Conservation (phyloP, 352 stramenopile species). For the Halophytophthora batemanensis region DNA sequence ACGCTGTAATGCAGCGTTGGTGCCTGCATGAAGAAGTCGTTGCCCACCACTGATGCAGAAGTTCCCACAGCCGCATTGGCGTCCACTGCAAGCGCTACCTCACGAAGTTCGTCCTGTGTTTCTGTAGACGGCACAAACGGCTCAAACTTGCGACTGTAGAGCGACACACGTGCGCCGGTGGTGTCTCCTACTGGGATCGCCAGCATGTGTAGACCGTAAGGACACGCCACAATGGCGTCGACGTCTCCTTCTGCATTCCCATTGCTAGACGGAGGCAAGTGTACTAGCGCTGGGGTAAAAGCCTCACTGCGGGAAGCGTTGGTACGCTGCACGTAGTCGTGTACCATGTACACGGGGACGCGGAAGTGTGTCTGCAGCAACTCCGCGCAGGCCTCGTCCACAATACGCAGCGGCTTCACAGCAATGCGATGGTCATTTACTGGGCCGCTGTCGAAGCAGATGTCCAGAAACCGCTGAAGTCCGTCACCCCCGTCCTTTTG, state of each 20-base stretch:
- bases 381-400: conserved; percentile 26
- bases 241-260: background rate
- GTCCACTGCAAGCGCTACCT: conserved; percentile 26
- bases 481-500: conserved; percentile 1
- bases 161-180: conserved; percentile 10
- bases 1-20: conserved; percentile 12
- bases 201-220: conserved; percentile 62
- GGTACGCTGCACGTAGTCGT: conserved; percentile 72
- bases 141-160: conserved; percentile 32
- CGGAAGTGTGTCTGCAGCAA: conserved; percentile 39
- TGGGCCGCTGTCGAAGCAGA: conserved; percentile 20
- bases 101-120: conserved; percentile 8
- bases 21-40: conserved; percentile 15
- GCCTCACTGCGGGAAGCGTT: conserved; percentile 27
- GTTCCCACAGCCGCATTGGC: conserved; percentile 9
- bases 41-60: conserved; percentile 17
- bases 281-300: conserved; percentile 37
- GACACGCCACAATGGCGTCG: conserved; percentile 37
- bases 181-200: conserved; percentile 17
- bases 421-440: background rate
- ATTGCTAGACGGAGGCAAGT: conserved; percentile 3
- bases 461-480: conserved; percentile 7
- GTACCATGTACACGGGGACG: conserved; percentile 48
- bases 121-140: conserved; percentile 13
- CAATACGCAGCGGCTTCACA: conserved; percentile 17